Percentiles rank a stretch among this genome's conserved stretches.
These are phyloP conservation scores for Dentipellis fragilis DNA, from an alignment of 768 basidiomycete species.

Conservation along the genomic window DNA sequence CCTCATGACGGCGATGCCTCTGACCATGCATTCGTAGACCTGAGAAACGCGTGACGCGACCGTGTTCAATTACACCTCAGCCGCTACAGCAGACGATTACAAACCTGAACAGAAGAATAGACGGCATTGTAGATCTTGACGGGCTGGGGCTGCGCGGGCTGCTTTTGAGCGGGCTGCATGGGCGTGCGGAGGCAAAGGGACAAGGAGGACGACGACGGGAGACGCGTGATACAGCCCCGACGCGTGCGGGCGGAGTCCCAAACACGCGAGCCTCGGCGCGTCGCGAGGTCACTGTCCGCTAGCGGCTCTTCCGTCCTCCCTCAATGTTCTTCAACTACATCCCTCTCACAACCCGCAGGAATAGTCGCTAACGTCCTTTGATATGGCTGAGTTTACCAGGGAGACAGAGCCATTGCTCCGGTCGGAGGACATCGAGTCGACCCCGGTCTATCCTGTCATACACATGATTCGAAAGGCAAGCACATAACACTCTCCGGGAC, in stretches of 20 bases:
- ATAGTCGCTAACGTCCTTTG: neutral
- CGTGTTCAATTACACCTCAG: conserved; percentile 1
- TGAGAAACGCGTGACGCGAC: conserved; percentile 24
- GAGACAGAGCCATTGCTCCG: conserved; percentile 31
- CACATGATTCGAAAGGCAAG: conserved; percentile 63
- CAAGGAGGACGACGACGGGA: neutral
- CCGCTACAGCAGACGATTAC: neutral
- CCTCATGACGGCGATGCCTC: conserved; percentile 98
- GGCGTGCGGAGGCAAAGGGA: conserved; percentile 4
- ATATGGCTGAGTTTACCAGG: conserved; percentile 1
- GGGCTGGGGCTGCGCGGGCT: conserved; percentile 25
- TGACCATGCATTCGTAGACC: conserved; percentile 97
- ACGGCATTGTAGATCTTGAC: conserved; percentile 92
- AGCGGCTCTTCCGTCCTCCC: neutral
- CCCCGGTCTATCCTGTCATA: conserved; percentile 70
- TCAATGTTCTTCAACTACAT: neutral
- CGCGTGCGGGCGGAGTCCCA: conserved; percentile 14
- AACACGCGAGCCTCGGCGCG: conserved; percentile 1
- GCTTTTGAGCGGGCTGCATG: conserved; percentile 4
- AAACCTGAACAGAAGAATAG: conserved; percentile 81
- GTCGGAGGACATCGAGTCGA: conserved; percentile 45
- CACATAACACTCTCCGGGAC: conserved; percentile 14
- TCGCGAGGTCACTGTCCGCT: neutral
- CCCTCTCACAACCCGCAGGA: neutral
- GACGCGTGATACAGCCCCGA: neutral